These are phyloP conservation scores for Solanum hybrid DNA, from an alignment of 305 asterid genomes.

Conservation along the genomic window DNA sequence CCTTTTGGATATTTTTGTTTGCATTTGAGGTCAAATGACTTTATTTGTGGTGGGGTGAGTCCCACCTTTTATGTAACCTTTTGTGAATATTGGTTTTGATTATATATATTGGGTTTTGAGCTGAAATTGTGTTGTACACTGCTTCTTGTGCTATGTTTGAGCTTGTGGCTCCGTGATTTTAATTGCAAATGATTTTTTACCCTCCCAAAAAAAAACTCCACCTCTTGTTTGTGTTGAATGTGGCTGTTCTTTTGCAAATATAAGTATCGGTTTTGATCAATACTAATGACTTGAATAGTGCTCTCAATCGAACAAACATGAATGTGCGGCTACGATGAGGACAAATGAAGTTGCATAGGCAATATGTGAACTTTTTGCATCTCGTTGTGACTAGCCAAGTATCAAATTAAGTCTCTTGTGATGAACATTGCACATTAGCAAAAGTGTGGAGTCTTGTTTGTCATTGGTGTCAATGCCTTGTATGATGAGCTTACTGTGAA, in stretches of 20 bases:
- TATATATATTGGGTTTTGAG: too few relatives aligned
- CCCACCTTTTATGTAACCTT: neutral
- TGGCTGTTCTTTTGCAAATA: neutral
- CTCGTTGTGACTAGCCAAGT: neutral
- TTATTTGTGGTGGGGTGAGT: neutral
- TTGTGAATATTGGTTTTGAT: neutral
- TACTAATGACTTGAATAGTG: accelerated
- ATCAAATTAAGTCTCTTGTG: neutral
- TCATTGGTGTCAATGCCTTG: neutral
- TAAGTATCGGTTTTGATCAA: neutral
- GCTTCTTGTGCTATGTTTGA: neutral
- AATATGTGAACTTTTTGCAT: too few relatives aligned
- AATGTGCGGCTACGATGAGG: neutral
- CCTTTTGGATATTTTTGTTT: neutral
- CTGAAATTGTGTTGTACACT: neutral
- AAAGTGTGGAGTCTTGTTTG: neutral
- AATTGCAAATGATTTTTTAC: neutral
- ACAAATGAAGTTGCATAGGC: neutral
- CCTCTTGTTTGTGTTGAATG: neutral
- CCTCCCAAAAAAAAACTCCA: accelerated
- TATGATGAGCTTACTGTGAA: neutral
- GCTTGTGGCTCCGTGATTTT: neutral
- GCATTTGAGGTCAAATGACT: neutral
- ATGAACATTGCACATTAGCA: neutral
- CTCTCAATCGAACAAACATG: neutral